Conservation (phyloP, 306 rosid genomes). For the Astragalus glycyphyllos region DNA sequence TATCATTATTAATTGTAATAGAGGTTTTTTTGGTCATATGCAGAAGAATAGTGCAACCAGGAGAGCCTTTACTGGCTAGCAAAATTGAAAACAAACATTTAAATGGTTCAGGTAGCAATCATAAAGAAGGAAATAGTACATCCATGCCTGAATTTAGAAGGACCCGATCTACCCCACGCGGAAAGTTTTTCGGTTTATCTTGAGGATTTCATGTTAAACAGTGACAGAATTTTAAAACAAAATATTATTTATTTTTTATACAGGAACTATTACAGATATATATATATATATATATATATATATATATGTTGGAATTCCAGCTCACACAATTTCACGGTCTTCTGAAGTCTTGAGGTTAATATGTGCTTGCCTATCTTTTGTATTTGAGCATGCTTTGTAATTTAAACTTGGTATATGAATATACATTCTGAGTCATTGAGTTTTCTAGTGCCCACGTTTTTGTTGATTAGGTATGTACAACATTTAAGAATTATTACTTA, state of each 20-base stretch:
- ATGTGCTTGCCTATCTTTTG: constrained; percentile 24
- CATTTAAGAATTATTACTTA: too few relatives aligned
- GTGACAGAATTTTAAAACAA: background rate
- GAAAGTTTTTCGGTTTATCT: constrained; percentile 64
- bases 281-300: too few relatives aligned
- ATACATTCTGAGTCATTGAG: constrained; percentile 18
- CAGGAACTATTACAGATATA: constrained; percentile 46
- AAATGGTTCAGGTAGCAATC: constrained; percentile 55
- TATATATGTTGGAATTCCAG: constrained; percentile 46
- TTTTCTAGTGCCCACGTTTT: constrained; percentile 18
- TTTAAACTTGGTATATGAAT: constrained; percentile 40
- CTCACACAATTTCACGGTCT: constrained; percentile 44
- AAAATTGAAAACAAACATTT: constrained; percentile 65
- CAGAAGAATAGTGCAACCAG: constrained; percentile 63
- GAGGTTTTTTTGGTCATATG: constrained; percentile 38
- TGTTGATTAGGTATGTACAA: background rate
- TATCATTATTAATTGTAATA: constrained; percentile 17
- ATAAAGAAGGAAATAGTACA: constrained; percentile 61
- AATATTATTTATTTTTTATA: constrained; percentile 47
- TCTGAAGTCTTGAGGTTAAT: constrained; percentile 48
- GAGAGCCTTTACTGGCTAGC: constrained; percentile 60
- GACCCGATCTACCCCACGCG: constrained; percentile 89
- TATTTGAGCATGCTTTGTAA: constrained; percentile 48
- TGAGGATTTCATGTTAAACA: constrained; percentile 48
- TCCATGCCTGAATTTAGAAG: constrained; percentile 72